A percentile compares a stretch with the other conserved stretches of the same genome.
Conservation (phyloP, 352 stramenopile genomes). For the Globisporangium barbulae region DNA sequence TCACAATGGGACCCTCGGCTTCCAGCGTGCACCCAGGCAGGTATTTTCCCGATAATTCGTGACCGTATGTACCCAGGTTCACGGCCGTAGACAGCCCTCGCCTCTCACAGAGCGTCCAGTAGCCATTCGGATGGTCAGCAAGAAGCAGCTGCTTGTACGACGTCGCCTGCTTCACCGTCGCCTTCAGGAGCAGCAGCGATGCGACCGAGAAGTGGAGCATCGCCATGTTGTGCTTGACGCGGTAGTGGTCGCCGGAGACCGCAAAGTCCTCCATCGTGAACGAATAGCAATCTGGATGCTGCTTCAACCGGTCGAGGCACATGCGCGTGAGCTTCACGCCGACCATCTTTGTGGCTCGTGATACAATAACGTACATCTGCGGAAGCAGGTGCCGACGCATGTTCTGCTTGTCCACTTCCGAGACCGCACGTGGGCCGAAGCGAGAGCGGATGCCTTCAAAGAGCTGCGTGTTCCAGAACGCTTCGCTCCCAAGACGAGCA, state of each 20-base stretch:
- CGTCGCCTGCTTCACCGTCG: slow-evolving; percentile 66
- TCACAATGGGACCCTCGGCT: slow-evolving; percentile 67
- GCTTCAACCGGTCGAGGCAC: slow-evolving; percentile 42
- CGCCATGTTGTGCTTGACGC: slow-evolving; percentile 82
- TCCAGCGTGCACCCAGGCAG: slow-evolving; percentile 67
- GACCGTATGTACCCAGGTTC: slow-evolving; percentile 67
- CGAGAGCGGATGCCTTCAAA: slow-evolving; percentile 70
- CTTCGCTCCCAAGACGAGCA: slow-evolving; percentile 48
- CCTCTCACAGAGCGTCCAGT: slow-evolving; percentile 88
- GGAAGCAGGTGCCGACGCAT: slow-evolving; percentile 53
- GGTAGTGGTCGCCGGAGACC: slow-evolving; percentile 27
- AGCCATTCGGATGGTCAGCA: slow-evolving; percentile 61
- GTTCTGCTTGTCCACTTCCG: slow-evolving; percentile 77
- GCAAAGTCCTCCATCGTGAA: slow-evolving; percentile 81
- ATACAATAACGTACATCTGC: slow-evolving; percentile 49
- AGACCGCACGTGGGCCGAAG: slow-evolving; percentile 66
- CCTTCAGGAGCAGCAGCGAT: slow-evolving; percentile 76
- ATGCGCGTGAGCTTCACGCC: slow-evolving; percentile 40
- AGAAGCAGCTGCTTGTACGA: slow-evolving; percentile 83
- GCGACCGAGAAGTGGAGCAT: slow-evolving; percentile 88
- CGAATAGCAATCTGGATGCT: slow-evolving; percentile 56
- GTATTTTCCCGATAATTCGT: slow-evolving; percentile 49
- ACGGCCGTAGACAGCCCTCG: slow-evolving; percentile 53
- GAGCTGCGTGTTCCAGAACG: slow-evolving; percentile 69
- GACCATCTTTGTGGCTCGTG: slow-evolving; percentile 48